A percentile compares a stretch with the other conserved stretches of the same genome.
Evolutionary conservation across 2,329 filamentous ascomycete genomes (phyloP).

Genomic region (Amylocarpus encephaloides): DNA sequence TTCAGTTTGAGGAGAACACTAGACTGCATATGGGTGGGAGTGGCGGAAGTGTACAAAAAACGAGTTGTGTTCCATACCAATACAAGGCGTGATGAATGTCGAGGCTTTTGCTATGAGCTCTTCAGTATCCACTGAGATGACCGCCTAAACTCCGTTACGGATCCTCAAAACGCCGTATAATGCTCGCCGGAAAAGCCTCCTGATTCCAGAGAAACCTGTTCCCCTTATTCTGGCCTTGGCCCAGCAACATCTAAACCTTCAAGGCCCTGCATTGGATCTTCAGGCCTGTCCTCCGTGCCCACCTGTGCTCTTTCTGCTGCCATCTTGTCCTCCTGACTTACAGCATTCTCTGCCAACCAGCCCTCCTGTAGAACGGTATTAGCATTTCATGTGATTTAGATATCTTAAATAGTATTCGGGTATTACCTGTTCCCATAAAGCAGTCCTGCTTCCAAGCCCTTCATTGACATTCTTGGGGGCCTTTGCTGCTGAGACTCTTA

Average conservation of each 20-base stretch:
- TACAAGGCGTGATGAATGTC: slow-evolving; percentile 8
- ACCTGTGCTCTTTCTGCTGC: slow-evolving; percentile 49
- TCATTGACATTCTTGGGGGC: slow-evolving; percentile 83
- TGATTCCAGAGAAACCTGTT: not conserved
- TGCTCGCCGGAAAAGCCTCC: too few relatives aligned
- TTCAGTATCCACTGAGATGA: too few relatives aligned
- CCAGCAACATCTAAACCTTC: slow-evolving; percentile 92
- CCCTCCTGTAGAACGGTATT: slow-evolving; percentile 59
- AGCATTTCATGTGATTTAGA: slow-evolving; percentile 6
- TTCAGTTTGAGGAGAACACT: not conserved
- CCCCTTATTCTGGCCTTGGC: slow-evolving; percentile 64
- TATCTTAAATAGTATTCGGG: slow-evolving; percentile 2
- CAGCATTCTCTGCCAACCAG: slow-evolving; percentile 84
- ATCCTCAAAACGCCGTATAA: too few relatives aligned
- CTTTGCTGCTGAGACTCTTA: slow-evolving; percentile 90
- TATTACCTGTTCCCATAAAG: slow-evolving; percentile 92
- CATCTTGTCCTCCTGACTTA: slow-evolving; percentile 69
- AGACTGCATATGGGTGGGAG: not conserved
- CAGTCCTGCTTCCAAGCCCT: slow-evolving; percentile 85
- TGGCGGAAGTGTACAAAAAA: slow-evolving; percentile 22
- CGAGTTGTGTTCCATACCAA: slow-evolving; percentile 19
- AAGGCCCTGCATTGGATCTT: slow-evolving; percentile 92
- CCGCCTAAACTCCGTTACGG: too few relatives aligned
- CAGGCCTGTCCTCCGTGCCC: slow-evolving; percentile 47
- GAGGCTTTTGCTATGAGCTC: too few relatives aligned